Base-by-base conservation (phyloP, 2,329 filamentous ascomycete genomes). In the Phialophora expanda region DNA sequence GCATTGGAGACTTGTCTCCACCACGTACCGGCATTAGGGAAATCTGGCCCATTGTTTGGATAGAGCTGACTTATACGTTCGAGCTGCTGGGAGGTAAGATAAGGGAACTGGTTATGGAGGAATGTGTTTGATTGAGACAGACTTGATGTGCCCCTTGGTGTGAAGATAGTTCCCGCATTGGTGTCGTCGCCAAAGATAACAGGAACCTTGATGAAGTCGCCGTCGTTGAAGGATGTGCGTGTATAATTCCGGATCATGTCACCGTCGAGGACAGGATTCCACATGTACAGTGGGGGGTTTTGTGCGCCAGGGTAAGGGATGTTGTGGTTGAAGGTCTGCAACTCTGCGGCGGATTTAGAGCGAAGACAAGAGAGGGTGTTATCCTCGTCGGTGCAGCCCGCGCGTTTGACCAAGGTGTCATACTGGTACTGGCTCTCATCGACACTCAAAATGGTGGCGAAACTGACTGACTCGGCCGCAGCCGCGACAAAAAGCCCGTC, bases 151-250 rank as follows among this genome's bases (percentile, higher is more conserved):
- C 74, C 76, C 22, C 75, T 73, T 0, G 87, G 86, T 0, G 84
- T 82, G 73, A 89, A 90, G 4, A 83, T 76, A 0, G 87, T 89
- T 41, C 89, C 89, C 75, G 88, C 89, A 74, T 91, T 87, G 3
- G 85, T 87, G 74, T 85, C 85, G 69, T 86, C 83, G 59, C 86
- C 85, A 69, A 83, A 83, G 65, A 87, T 85, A 11, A 83, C 82
- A 1, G 85, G 85, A 0, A 86, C 78, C 56, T 81, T 78, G 70
- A 84, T 75, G 72, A 84, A 85, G 46, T 78, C 78, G 3, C 83
- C 84, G 41, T 80, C 68, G 5, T 78, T 76, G 72, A 85, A 85
- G 22, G 83, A 78, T 5, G 73, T 73, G 62, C 82, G 80, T 2
- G 84, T 84, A 59, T 83, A 80, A 62, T 84, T 81, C 17, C 75